Conservation (phyloP, 2,329 filamentous ascomycete genomes). For the Rhytidhysteron rufulum region DNA sequence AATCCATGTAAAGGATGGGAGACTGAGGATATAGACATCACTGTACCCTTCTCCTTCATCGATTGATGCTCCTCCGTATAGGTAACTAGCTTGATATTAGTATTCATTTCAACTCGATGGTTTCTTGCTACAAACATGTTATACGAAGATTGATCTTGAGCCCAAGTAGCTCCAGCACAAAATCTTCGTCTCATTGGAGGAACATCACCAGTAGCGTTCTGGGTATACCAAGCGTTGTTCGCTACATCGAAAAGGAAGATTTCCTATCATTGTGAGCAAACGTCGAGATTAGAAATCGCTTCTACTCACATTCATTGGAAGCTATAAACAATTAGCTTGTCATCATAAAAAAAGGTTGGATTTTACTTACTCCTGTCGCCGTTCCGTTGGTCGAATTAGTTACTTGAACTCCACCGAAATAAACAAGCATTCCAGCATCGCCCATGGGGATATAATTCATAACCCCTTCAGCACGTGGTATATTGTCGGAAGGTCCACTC, state of each 20-base stretch:
- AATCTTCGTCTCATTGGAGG: conserved; percentile 52
- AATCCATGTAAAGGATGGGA: conserved; percentile 61
- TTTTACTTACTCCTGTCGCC: conserved; percentile 6
- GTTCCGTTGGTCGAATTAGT: conserved; percentile 7
- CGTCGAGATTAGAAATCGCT: background rate
- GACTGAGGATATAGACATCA: conserved; percentile 57
- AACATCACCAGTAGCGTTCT: conserved; percentile 49
- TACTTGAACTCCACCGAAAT: conserved; percentile 52
- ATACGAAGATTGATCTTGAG: conserved; percentile 54
- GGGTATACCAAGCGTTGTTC: conserved; percentile 54
- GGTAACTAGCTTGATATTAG: conserved; percentile 41
- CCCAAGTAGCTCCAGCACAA: conserved; percentile 55
- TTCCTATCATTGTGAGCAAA: conserved; percentile 2
- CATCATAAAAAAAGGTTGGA: background rate
- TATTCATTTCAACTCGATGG: background rate
- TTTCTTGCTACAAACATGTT: conserved; percentile 49
- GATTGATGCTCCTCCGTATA: conserved; percentile 55
- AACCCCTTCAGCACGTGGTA: conserved; percentile 52
- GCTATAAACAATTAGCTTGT: conserved; percentile 9
- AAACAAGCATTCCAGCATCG: conserved; percentile 55
- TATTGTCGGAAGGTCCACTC: conserved; percentile 49
- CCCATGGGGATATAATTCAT: conserved; percentile 57
- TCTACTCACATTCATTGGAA: conserved; percentile 15
- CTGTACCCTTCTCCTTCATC: conserved; percentile 47
- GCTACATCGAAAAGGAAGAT: conserved; percentile 57